Percentiles rank a stretch among this genome's conserved stretches.
These are phyloP conservation scores for Pestalotiopsis sp. DNA, from an alignment of 2,329 filamentous ascomycete species.

Conservation along the genomic window DNA sequence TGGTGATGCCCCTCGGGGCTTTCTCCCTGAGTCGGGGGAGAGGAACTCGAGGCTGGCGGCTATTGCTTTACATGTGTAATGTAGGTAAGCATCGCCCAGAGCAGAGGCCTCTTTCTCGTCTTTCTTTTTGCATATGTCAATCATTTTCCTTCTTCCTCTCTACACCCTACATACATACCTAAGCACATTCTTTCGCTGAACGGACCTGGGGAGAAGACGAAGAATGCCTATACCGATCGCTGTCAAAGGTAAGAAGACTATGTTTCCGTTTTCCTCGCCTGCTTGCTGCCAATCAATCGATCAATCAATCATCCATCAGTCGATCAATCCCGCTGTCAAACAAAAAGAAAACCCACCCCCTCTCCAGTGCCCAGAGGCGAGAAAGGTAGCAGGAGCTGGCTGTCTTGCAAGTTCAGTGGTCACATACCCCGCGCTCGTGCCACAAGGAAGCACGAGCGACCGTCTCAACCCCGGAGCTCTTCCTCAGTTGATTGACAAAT, in stretches of 20 bases:
- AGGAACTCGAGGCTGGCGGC: background rate
- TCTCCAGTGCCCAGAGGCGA: background rate
- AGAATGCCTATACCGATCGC: constrained; percentile 9
- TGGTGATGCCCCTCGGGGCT: background rate
- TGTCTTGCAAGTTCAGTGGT: background rate
- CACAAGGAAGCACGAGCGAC: constrained; percentile 3
- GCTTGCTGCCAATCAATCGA: background rate
- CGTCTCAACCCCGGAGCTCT: background rate
- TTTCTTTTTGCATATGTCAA: background rate
- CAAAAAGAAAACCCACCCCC: background rate
- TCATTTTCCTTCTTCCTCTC: background rate
- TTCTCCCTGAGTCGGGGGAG: background rate
- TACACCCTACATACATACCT: background rate
- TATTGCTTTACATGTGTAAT: background rate
- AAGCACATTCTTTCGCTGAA: background rate
- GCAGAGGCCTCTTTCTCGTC: background rate
- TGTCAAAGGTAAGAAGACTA: constrained; percentile 1
- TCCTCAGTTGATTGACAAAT: constrained; percentile 6
- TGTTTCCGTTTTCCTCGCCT: background rate
- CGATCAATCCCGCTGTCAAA: background rate
- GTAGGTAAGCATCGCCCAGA: background rate
- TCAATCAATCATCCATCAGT: background rate
- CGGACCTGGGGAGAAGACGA: background rate
- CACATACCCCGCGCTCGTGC: constrained; percentile 5
- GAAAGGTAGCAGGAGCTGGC: background rate